Conservation (phyloP, 177 flowering plant genomes). For the Vitis hybrid region DNA sequence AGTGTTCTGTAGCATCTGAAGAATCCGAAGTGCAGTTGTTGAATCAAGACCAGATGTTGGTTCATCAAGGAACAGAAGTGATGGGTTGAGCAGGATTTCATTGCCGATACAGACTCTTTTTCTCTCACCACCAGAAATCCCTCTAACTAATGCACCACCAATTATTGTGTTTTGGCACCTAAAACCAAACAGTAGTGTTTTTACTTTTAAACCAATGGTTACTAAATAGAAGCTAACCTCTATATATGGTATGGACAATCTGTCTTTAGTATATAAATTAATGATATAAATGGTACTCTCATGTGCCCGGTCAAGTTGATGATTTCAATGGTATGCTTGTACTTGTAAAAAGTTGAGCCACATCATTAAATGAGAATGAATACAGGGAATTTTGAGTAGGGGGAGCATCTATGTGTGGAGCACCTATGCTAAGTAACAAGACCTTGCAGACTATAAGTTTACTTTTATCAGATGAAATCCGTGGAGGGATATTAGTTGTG, state of each 20-base stretch:
- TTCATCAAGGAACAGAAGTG: conserved; percentile 47
- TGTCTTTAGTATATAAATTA: too few species aligned
- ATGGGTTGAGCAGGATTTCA: conserved; percentile 47
- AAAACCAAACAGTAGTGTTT: neutral
- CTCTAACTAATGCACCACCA: conserved; percentile 43
- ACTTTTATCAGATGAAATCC: too few species aligned
- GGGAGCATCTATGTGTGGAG: too few species aligned
- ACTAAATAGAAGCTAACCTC: neutral
- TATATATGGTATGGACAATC: neutral
- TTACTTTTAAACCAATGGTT: neutral
- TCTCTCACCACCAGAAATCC: conserved; percentile 55
- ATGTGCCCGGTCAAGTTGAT: too few species aligned
- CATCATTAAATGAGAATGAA: too few species aligned
- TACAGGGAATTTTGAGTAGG: too few species aligned
- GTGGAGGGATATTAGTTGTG: too few species aligned
- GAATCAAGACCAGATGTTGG: conserved; percentile 63
- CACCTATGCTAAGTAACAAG: too few species aligned
- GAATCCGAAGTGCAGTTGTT: conserved; percentile 42
- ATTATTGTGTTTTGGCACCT: conserved; percentile 45
- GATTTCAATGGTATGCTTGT: too few species aligned
- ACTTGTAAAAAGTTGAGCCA: too few species aligned
- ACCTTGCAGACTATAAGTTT: too few species aligned
- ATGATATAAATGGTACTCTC: too few species aligned
- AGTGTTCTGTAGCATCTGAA: conserved; percentile 34
- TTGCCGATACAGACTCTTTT: conserved; percentile 51